Conservation (phyloP, 2,329 filamentous ascomycete species). For the Leptographium lundbergii region DNA sequence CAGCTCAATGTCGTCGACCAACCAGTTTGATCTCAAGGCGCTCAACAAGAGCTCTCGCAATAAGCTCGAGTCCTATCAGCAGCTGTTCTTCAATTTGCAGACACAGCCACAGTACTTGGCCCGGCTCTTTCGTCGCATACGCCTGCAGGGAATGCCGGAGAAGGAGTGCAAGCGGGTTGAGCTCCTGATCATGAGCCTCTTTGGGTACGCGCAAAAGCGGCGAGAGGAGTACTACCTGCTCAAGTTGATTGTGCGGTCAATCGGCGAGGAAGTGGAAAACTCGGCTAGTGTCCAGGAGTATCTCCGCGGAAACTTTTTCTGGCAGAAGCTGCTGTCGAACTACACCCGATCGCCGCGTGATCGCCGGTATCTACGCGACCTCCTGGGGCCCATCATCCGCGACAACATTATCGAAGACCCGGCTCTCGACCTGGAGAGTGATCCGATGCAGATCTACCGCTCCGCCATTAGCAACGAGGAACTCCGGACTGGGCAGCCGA, state of each 20-base stretch:
- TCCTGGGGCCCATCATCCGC: constrained; percentile 73
- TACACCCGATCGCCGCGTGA: constrained; percentile 88
- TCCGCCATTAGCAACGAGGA: constrained; percentile 97
- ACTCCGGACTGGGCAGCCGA: constrained; percentile 76
- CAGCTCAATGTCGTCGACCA: constrained; percentile 74
- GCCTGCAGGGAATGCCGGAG: constrained; percentile 73
- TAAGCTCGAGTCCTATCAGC: constrained; percentile 94
- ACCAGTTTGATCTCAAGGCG: constrained; percentile 92
- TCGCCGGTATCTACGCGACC: constrained; percentile 79
- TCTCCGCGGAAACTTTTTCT: constrained; percentile 82
- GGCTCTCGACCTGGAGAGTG: constrained; percentile 83
- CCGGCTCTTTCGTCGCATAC: constrained; percentile 70
- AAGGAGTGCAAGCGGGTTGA: constrained; percentile 90
- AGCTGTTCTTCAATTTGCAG: constrained; percentile 93
- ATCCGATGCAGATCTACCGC: constrained; percentile 93
- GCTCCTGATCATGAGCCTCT: constrained; percentile 88
- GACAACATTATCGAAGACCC: constrained; percentile 91
- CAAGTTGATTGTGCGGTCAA: constrained; percentile 71
- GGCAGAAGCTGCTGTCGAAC: constrained; percentile 72
- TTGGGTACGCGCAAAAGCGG: constrained; percentile 93
- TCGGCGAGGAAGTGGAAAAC: constrained; percentile 73
- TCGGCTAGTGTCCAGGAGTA: constrained; percentile 70
- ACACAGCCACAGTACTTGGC: constrained; percentile 93
- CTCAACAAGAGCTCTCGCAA: constrained; percentile 92
- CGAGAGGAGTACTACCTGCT: constrained; percentile 94